Conservation (phyloP, 805 yeast genomes). For the Saccharomycopsis olivae region DNA sequence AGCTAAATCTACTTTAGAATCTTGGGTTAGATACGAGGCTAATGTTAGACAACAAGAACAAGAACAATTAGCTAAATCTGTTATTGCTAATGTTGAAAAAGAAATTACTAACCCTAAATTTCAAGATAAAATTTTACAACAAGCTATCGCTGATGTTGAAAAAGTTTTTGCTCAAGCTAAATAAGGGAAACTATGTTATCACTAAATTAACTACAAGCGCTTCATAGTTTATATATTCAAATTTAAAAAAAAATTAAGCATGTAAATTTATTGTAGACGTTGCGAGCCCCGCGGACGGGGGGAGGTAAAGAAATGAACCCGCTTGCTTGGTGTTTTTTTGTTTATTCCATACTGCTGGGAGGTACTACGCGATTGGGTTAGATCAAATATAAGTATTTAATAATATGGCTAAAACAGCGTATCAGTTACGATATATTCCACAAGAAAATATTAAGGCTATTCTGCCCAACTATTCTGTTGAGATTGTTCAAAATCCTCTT, state of each 20-base stretch:
- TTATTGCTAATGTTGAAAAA: conserved; percentile 79
- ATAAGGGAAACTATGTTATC: too few species aligned
- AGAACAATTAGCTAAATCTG: conserved; percentile 77
- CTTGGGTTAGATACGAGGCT: conserved; percentile 98
- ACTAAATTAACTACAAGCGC: too few species aligned
- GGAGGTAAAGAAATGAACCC: too few species aligned
- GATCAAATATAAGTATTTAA: too few species aligned
- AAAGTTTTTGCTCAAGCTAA: conserved; percentile 45
- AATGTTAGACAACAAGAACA: conserved; percentile 95
- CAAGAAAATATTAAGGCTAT: conserved; percentile 8
- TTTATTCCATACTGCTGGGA: too few species aligned
- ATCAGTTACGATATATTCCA: conserved; percentile 9
- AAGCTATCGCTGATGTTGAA: conserved; percentile 89
- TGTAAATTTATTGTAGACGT: too few species aligned
- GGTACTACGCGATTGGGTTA: too few species aligned
- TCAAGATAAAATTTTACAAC: conserved; percentile 86
- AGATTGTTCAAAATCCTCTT: conserved; percentile 24
- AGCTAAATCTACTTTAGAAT: conserved; percentile 92
- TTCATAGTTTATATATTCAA: too few species aligned
- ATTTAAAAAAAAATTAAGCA: too few species aligned
- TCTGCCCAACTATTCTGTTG: conserved; percentile 13
- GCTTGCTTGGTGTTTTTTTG: too few species aligned
- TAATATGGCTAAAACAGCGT: conserved; percentile 16
- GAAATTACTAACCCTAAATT: conserved; percentile 80
- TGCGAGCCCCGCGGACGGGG: too few species aligned